Base-by-base conservation (phyloP, 2,329 filamentous ascomycete species). In the Meredithiella fracta region DNA sequence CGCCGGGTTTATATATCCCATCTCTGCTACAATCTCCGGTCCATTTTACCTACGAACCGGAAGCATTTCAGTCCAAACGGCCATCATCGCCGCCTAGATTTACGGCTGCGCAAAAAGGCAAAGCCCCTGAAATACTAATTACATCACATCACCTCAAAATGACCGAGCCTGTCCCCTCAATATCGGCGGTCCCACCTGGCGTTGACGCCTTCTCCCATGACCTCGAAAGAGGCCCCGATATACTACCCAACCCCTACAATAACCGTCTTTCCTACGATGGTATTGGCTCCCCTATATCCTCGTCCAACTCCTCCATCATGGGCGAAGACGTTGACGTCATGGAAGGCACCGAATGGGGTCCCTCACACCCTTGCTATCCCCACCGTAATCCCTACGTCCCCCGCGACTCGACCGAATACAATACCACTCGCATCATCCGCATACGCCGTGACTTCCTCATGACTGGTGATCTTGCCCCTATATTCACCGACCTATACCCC, bases 401-500 rank as follows among this genome's bases (percentile, higher is more conserved):
- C 0, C 66, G 86, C 9, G 74, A 82, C 57, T 94, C 87, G 6
- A 74, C 78, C 14, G 80, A 94, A 61, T 87, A 87, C 64, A 69
- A 75, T 49, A 80, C 75, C 5, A 98, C 92, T 1, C 83, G 91
- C 57, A 86, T 98, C 61, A 96, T 98, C 63, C 83, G 92, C 15
- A 84, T 98, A 60, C 82, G 83, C 58, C 79, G 92, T 44, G 92
- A 98, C 68, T 98, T 90, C 86, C 83, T 97, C 69, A 69, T 90
- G 29, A 79, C 83, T 59, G 92, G 91, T 37, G 92, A 98, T 67
- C 72, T 95, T 26, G 91, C 90, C 1, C 92, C 92, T 0, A 88
- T 90, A 0, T 97, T 94, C 66, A 92, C 87, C 15, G 96, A 97
- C 63, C 74, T 96, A 2, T 98, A 98, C 64, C 92, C 92, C 0